Conservation (phyloP, 1,284 basidiomycete genomes). For the Inonotus obliquus region DNA sequence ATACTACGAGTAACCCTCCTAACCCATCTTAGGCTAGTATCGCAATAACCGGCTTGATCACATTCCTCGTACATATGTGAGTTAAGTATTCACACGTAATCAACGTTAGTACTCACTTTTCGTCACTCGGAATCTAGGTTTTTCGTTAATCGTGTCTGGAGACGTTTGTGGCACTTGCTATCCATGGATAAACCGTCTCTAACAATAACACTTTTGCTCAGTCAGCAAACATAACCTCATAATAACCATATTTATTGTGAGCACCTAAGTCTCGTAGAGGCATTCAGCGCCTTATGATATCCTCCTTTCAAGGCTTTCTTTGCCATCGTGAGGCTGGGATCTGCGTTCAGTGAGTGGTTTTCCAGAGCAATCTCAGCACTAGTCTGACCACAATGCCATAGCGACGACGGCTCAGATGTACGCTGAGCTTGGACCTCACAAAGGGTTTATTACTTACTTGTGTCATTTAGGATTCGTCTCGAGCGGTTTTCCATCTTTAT, state of each 20-base stretch:
- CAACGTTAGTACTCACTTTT: background rate
- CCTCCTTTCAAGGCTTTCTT: conserved; percentile 1
- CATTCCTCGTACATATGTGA: conserved; percentile 16
- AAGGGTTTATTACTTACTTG: background rate
- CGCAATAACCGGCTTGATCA: conserved; percentile 15
- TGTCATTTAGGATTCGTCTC: conserved; percentile 14
- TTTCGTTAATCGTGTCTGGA: conserved; percentile 18
- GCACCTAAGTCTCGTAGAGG: background rate
- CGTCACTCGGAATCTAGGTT: conserved; percentile 2
- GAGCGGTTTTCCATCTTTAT: conserved; percentile 14
- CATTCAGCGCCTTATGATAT: background rate
- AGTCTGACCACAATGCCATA: background rate
- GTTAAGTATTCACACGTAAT: background rate
- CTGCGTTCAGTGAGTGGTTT: conserved; percentile 13
- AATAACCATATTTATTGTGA: conserved; percentile 12
- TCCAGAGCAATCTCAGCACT: background rate
- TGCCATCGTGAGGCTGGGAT: conserved; percentile 13
- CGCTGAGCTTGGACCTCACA: background rate
- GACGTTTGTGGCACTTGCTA: conserved; percentile 1
- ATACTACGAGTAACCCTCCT: no score
- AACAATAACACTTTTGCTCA: background rate
- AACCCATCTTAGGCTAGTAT: conserved; percentile 10
- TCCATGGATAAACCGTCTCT: background rate
- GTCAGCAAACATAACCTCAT: conserved; percentile 15
- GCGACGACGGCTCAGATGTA: conserved; percentile 16